These are phyloP conservation scores for Vitellaria paradoxa DNA, from an alignment of 179 eudicot species.

Conservation along the genomic window DNA sequence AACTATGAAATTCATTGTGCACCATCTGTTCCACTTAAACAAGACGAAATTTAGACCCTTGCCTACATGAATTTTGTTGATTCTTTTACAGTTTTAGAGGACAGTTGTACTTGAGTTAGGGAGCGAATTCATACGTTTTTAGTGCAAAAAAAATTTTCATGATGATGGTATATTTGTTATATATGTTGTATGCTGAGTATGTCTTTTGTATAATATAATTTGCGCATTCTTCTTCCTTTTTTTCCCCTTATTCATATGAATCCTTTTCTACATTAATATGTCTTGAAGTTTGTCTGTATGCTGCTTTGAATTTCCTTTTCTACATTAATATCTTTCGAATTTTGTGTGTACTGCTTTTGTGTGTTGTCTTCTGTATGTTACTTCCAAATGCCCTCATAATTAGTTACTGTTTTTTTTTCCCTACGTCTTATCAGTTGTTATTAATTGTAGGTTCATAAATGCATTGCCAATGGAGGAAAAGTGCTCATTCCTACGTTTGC, in stretches of 20 bases:
- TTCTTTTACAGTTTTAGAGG: neutral
- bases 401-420: neutral
- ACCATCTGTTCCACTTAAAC: too few species aligned
- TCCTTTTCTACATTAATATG: neutral
- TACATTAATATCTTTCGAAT: neutral
- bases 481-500: conserved; percentile 94
- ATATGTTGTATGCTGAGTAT: neutral
- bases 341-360: neutral
- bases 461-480: conserved; percentile 79
- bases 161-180: neutral
- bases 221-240: neutral
- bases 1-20: too few species aligned
- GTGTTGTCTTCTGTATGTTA: neutral
- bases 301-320: neutral
- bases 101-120: neutral
- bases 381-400: neutral
- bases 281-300: neutral
- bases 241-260: too few species aligned
- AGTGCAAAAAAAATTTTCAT: neutral
- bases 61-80: neutral
- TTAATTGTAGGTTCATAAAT: conserved; percentile 66
- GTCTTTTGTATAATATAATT: neutral
- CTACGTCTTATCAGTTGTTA: neutral
- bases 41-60: too few species aligned
- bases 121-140: neutral